These are phyloP conservation scores for Turnera subulata DNA, from an alignment of 345 rosid species.

Conservation along the genomic window DNA sequence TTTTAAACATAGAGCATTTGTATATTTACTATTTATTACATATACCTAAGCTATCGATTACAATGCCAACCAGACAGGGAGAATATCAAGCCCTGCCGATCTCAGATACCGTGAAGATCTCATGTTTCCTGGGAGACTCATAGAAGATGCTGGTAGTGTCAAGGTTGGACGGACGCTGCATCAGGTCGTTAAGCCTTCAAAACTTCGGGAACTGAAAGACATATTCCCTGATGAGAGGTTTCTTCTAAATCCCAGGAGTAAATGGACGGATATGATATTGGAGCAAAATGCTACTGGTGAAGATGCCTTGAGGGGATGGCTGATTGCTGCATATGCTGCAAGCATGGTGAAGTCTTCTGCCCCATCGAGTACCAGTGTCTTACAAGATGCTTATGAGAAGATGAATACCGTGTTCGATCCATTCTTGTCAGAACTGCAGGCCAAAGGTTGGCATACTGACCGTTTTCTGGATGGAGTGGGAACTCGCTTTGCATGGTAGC, in stretches of 20 bases:
- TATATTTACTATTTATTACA: slow-evolving; percentile 6
- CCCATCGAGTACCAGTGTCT: slow-evolving; percentile 23
- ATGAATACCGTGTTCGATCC: slow-evolving; percentile 51
- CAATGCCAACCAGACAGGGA: slow-evolving; percentile 51
- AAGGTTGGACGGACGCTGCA: slow-evolving; percentile 74
- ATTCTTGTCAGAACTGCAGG: slow-evolving; percentile 57
- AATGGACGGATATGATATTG: slow-evolving; percentile 67
- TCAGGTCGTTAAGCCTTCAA: slow-evolving; percentile 63
- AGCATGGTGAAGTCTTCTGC: slow-evolving; percentile 34
- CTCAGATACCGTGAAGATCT: slow-evolving; percentile 72
- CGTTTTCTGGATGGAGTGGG: slow-evolving; percentile 83
- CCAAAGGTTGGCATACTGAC: slow-evolving; percentile 92
- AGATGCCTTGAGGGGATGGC: slow-evolving; percentile 96
- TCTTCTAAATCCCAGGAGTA: slow-evolving; percentile 44
- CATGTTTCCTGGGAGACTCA: slow-evolving; percentile 67
- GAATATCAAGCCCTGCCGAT: slow-evolving; percentile 76
- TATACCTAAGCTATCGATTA: slow-evolving; percentile 13
- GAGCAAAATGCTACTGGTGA: slow-evolving; percentile 78
- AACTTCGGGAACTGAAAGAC: slow-evolving; percentile 48
- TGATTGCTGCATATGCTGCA: slow-evolving; percentile 72
- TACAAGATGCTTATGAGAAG: slow-evolving; percentile 62
- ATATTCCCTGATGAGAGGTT: slow-evolving; percentile 73
- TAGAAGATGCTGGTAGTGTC: slow-evolving; percentile 80
- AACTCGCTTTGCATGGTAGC: slow-evolving; percentile 64
- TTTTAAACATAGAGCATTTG: slow-evolving; percentile 5